These are phyloP conservation scores for Ceratobasidium papillatum DNA, from an alignment of 1,284 basidiomycete species.

Conservation along the genomic window DNA sequence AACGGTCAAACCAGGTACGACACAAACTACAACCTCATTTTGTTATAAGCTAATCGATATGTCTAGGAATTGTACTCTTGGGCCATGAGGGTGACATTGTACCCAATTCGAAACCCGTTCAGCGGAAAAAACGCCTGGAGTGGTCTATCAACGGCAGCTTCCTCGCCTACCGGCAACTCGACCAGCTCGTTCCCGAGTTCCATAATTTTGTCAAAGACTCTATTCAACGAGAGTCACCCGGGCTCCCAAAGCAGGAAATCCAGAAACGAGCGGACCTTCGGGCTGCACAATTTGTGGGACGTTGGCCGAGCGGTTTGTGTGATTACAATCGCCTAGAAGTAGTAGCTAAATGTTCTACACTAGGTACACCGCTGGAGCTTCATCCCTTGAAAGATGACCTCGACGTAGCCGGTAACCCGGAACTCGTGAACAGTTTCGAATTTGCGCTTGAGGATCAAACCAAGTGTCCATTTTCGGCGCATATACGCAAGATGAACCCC, in stretches of 20 bases:
- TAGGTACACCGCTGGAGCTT: background rate
- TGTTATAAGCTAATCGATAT: too few relatives aligned
- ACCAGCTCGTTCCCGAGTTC: constrained; percentile 47
- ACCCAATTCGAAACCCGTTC: background rate
- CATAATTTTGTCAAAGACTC: constrained; percentile 41
- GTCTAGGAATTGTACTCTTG: background rate
- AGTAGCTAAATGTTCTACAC: background rate
- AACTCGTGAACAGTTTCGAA: background rate
- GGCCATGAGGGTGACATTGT: background rate
- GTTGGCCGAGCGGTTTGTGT: constrained; percentile 40
- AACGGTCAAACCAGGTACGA: background rate
- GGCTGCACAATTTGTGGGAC: constrained; percentile 45
- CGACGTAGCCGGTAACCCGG: background rate
- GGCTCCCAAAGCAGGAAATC: constrained; percentile 13
- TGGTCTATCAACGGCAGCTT: constrained; percentile 45
- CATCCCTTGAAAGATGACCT: background rate
- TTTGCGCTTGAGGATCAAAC: background rate
- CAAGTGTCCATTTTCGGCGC: background rate
- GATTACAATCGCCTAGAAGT: background rate
- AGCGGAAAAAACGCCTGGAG: constrained; percentile 15
- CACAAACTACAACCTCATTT: background rate
- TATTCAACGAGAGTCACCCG: background rate
- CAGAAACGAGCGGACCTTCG: constrained; percentile 37
- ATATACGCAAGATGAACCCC: constrained; percentile 11
- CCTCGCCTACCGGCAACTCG: constrained; percentile 45